phyloP scores from a whole-genome alignment of 2,329 filamentous ascomycete genomes.

The Bipolaris bicolor region DNA sequence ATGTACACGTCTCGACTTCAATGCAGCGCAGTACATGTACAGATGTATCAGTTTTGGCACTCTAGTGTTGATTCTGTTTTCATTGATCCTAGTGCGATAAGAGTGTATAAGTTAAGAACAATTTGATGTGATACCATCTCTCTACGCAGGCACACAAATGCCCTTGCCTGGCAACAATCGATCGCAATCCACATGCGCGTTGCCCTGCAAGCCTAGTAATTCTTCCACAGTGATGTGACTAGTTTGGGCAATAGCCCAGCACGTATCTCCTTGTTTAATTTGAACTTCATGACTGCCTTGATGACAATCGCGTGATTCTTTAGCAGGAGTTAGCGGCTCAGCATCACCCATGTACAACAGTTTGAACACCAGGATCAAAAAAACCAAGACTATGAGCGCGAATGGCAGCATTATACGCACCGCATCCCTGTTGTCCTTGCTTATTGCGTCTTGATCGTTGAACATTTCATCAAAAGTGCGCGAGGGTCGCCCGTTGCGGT shows the following conservation, averaged over 20 bases:
- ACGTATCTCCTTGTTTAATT: constrained; percentile 58
- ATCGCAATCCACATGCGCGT: constrained; percentile 58
- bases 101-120: too few species aligned
- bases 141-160: constrained; percentile 54
- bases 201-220: constrained; percentile 51
- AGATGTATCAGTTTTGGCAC: too few species aligned
- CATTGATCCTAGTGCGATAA: too few species aligned
- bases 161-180: constrained; percentile 51
- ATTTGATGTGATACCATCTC: not conserved
- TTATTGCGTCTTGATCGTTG: constrained; percentile 22
- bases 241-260: constrained; percentile 59
- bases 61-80: too few species aligned
- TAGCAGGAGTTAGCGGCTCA: constrained; percentile 19
- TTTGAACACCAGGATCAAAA: constrained; percentile 54
- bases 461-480: constrained; percentile 21
- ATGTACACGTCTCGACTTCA: too few species aligned
- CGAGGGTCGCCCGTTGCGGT: constrained; percentile 1
- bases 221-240: constrained; percentile 55
- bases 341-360: constrained; percentile 19
- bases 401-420: constrained; percentile 66
- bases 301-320: constrained; percentile 27
- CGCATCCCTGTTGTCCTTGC: constrained; percentile 45
- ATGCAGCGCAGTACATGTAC: too few species aligned
- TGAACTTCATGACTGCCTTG: constrained; percentile 47
- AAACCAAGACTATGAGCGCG: constrained; percentile 60